These are phyloP conservation scores for Lithohypha guttulata DNA, from an alignment of 2,329 filamentous ascomycete genomes.

Conservation along the genomic window DNA sequence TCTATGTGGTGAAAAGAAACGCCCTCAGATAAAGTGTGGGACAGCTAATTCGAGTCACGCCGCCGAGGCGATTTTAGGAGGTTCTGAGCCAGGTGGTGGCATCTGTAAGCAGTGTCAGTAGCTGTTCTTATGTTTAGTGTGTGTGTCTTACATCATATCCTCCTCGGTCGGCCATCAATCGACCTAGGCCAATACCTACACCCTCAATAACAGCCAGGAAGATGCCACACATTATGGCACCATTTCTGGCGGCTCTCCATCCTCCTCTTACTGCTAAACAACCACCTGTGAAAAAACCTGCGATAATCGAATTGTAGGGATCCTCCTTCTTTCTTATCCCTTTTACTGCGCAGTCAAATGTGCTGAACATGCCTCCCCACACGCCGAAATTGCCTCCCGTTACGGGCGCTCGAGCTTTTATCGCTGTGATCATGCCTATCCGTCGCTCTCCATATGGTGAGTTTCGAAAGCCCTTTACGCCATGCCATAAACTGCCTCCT, in stretches of 20 bases:
- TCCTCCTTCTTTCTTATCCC: constrained; percentile 93
- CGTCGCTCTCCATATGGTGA: constrained; percentile 85
- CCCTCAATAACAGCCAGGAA: constrained; percentile 93
- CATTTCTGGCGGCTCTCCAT: constrained; percentile 82
- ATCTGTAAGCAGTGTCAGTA: constrained; percentile 17
- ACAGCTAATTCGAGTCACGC: constrained; percentile 14
- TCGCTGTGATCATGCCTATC: constrained; percentile 90
- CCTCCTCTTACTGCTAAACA: constrained; percentile 85
- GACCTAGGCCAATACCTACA: constrained; percentile 88
- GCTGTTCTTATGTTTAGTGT: background rate
- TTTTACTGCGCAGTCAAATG: constrained; percentile 94
- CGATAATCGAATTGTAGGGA: constrained; percentile 94
- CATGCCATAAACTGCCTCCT: constrained; percentile 74
- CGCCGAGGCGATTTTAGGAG: constrained; percentile 13
- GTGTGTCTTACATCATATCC: constrained; percentile 57
- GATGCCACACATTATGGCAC: constrained; percentile 90
- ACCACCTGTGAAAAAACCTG: constrained; percentile 92
- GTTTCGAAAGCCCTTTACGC: constrained; percentile 88
- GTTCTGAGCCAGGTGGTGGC: constrained; percentile 20
- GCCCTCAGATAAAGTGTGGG: constrained; percentile 18
- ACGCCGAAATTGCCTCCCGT: constrained; percentile 96
- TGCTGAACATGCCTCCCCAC: constrained; percentile 92
- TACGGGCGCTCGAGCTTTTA: constrained; percentile 94
- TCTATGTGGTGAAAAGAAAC: constrained; percentile 12
- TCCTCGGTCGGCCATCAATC: constrained; percentile 85